A percentile compares a stretch with the other conserved stretches of the same genome.
phyloP scores from a whole-genome alignment of 257 asterid genomes.

The Jacaranda mimosifolia region DNA sequence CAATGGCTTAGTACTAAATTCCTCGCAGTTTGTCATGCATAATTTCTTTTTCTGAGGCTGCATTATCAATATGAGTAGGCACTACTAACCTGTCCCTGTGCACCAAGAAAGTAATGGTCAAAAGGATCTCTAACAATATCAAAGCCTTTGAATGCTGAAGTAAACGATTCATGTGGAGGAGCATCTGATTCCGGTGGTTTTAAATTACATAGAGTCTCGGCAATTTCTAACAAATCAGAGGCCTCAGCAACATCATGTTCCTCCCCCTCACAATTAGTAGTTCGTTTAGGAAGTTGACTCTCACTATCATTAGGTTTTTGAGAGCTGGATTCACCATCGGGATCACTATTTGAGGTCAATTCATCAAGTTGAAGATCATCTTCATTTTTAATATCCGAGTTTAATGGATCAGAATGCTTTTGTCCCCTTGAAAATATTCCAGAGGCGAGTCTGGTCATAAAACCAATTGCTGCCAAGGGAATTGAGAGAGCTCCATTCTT shows the following conservation, averaged over 20 bases:
- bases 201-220: conserved; percentile 58
- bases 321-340: conserved; percentile 57
- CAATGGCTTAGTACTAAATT: not conserved
- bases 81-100: conserved; percentile 75
- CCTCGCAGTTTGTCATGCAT: conserved; percentile 19
- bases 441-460: conserved; percentile 85
- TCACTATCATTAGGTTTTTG: conserved; percentile 53
- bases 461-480: conserved; percentile 94
- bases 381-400: conserved; percentile 60
- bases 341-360: conserved; percentile 44
- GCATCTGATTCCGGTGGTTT: conserved; percentile 49
- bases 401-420: conserved; percentile 51
- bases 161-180: conserved; percentile 41
- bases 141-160: conserved; percentile 75
- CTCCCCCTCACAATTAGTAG: conserved; percentile 49
- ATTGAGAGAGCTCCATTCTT: conserved; percentile 79
- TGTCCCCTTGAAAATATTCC: conserved; percentile 91
- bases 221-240: conserved; percentile 52
- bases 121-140: conserved; percentile 83
- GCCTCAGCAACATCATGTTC: conserved; percentile 49
- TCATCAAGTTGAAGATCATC: conserved; percentile 62
- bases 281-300: conserved; percentile 46
- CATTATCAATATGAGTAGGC: conserved; percentile 13
- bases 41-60: conserved; percentile 19
- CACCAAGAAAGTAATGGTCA: conserved; percentile 78